Base-by-base conservation (phyloP, 345 rosid species). In the Salix viminalis region DNA sequence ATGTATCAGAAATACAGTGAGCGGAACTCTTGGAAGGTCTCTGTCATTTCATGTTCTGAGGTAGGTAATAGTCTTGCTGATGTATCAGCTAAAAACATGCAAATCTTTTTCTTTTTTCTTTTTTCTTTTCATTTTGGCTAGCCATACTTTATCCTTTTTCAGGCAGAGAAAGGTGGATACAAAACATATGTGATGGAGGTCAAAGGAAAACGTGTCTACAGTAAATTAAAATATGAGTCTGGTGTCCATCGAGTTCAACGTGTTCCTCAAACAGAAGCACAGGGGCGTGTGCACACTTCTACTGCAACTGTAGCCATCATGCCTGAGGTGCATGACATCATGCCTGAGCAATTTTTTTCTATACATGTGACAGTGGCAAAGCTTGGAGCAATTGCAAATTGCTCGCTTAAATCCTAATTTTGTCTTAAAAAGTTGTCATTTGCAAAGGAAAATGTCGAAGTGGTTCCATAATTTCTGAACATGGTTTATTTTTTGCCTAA, bases 281-380 rank as follows among this genome's bases (percentile, higher is more conserved):
- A 93, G 75, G 97, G 97, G 4, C 96, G 97, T 67, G 96, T 93
- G 26, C 99, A 95, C 83, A 95, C 97, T 74, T 95, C 99, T 82
- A 95, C 99, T 75, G 98, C 99, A 64, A 93, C 98, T 62, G 96
- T 93, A 66, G 99, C 99, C 68, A 91, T 95, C 86, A 95, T 95
- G 99, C 98, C 98, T 46, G 96, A 95, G 97, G 98, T 93, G 83
- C 67, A 69, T 65, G 74, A 67, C 60, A 70, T 70, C 68, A 28
- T 70, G 42, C 48, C 73, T 75, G 44, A 41, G 44, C 44, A 41
- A 2, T 10, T 41, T 41, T 10, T 41, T 41, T 41, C 13, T 9
- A n/a, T 52, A 18, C 30, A 69, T 69, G 23, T 64, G 62, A 54
- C 15, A 70, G 19, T 65, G 34, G 2, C 21, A 50, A 67, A n/a